Base-by-base conservation (phyloP, 2,329 filamentous ascomycete species). In the Ophiostoma perfectum region DNA sequence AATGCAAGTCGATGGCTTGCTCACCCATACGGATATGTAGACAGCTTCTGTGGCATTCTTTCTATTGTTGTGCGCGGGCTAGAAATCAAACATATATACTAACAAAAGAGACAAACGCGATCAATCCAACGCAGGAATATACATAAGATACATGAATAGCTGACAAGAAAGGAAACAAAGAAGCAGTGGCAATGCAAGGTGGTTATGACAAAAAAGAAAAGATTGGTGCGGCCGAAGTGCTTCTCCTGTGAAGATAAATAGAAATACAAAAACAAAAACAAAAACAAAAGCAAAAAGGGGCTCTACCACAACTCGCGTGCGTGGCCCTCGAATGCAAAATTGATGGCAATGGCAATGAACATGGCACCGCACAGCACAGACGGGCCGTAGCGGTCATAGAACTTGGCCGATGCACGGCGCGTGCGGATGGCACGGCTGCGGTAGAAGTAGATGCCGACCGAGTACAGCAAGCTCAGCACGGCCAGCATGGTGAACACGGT, bases 361-460 rank as follows among this genome's bases (percentile, higher is more conserved):
- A 98, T 78, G 2, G 90, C 85, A 8, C 83, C 74, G 73, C 93
- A 96, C 44, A 99, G 83, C 36, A 88, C 80, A 4, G 84, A 93
- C 0, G 95, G 94, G 0, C 95, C 95, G 83, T 88, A 90, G 73
- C 87, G 89, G 77, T 99, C 95, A 77, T 98, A 95, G 78, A 95
- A 99, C 74, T 88, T 90, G 55, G 94, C 92, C n/a, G 73, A 74
- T 2, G 90, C 92, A 71, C 88, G 88, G 66, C 94, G 84, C 73
- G 89, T 88, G 72, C 92, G 86, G 75, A 98, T 98, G 71, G 92
- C 92, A 71, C 86, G 83, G 73, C 95, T 93, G 68, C 95, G 87
- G 86, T 95, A 96, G 36, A 97, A 81, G 77, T 97, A 99, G 67
- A 96, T 86, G 64, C 83, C 85, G 55, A 96, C 88, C 36, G 89